Evolutionary conservation across 2,329 filamentous ascomycete species (phyloP).

Genomic region (Diaporthe sp.): DNA sequence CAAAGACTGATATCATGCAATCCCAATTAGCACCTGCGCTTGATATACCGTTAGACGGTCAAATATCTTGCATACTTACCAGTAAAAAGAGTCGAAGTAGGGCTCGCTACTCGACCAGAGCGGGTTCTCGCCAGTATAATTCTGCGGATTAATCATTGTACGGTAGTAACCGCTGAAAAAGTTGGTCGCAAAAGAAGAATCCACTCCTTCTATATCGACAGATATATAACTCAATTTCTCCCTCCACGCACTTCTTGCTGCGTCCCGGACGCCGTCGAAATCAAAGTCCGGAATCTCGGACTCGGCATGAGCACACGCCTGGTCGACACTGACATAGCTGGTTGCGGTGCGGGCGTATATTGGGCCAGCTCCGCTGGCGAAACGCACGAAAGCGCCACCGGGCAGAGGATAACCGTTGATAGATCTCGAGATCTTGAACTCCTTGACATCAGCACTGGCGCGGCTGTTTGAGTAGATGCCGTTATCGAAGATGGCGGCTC

Average conservation of each 20-base stretch:
- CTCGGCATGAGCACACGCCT: constrained; percentile 79
- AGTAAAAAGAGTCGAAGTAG: constrained; percentile 84
- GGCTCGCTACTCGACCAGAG: constrained; percentile 76
- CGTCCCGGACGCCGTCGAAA: constrained; percentile 66
- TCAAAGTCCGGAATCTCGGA: constrained; percentile 77
- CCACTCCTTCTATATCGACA: constrained; percentile 67
- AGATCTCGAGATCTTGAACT: constrained; percentile 62
- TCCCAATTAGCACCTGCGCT: constrained; percentile 35
- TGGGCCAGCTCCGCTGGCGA: constrained; percentile 63
- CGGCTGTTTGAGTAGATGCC: constrained; percentile 74
- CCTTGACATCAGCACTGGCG: constrained; percentile 62
- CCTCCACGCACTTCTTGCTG: constrained; percentile 71
- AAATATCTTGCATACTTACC: constrained; percentile 56
- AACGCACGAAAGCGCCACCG: constrained; percentile 75
- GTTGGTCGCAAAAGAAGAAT: constrained; percentile 67
- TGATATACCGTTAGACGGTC: no score
- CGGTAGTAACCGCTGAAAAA: constrained; percentile 82
- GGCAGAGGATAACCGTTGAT: constrained; percentile 69
- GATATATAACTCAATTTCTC: constrained; percentile 72
- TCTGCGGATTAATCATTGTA: constrained; percentile 80
- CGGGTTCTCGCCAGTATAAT: constrained; percentile 81
- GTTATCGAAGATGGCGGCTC: constrained; percentile 68
- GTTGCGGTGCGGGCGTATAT: constrained; percentile 77
- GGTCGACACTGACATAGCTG: constrained; percentile 76
- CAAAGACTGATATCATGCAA: constrained; percentile 63